Evolutionary conservation across 345 rosid species (phyloP).

Genomic region (Linum usitatissimum): DNA sequence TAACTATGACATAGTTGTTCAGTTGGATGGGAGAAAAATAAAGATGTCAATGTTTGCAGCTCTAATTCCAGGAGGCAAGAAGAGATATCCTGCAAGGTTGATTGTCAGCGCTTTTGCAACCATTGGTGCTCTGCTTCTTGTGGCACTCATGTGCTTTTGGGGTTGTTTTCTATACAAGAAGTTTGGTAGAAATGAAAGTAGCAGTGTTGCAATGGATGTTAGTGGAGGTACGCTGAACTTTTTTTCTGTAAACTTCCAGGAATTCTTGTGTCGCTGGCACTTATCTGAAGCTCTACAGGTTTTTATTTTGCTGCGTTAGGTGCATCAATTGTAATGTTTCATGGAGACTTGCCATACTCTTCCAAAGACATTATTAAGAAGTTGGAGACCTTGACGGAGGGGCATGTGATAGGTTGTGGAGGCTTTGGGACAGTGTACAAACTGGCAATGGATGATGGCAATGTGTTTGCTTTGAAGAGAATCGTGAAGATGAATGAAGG

Average conservation of each 20-base stretch:
- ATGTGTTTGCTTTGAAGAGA: constrained; percentile 76
- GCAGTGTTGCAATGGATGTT: constrained; percentile 70
- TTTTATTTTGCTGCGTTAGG: constrained; percentile 36
- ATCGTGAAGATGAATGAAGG: constrained; percentile 85
- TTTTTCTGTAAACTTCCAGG: constrained; percentile 7
- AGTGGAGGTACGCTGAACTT: constrained; percentile 53
- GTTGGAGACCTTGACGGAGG: constrained; percentile 74
- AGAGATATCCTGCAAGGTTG: constrained; percentile 57
- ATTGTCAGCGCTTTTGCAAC: constrained; percentile 93
- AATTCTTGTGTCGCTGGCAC: not conserved
- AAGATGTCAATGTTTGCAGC: constrained; percentile 28
- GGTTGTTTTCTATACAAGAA: constrained; percentile 97
- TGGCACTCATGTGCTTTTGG: constrained; percentile 99
- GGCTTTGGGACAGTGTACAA: constrained; percentile 96
- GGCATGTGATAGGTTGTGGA: constrained; percentile 79
- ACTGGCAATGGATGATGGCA: constrained; percentile 96
- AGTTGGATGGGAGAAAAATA: not conserved
- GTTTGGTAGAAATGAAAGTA: constrained; percentile 73
- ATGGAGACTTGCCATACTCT: constrained; percentile 94
- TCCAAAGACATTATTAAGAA: constrained; percentile 92
- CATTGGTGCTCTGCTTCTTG: constrained; percentile 87
- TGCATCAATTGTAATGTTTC: constrained; percentile 95
- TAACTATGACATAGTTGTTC: not conserved
- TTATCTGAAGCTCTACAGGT: constrained; percentile 9
- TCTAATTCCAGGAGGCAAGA: constrained; percentile 54